Conservation (phyloP, 164 flowering plant genomes). For the Saururus chinensis region DNA sequence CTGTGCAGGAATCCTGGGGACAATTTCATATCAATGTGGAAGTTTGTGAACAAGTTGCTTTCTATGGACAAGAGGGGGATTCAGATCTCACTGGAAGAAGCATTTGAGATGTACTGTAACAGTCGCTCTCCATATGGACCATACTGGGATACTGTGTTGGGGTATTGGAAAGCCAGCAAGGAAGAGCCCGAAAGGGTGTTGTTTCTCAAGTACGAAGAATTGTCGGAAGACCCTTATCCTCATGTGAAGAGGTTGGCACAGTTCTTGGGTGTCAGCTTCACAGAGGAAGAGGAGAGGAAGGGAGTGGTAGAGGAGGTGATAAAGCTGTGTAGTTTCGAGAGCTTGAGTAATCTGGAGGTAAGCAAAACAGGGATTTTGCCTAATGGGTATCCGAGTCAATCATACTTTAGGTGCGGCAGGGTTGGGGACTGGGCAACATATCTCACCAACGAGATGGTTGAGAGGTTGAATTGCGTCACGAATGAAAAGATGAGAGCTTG, state of each 20-base stretch:
- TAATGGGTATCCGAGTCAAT: neutral
- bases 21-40: no score
- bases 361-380: neutral
- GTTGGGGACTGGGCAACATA: neutral
- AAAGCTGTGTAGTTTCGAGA: conserved; percentile 33
- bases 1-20: no score
- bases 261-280: conserved; percentile 27
- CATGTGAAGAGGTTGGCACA: conserved; percentile 20
- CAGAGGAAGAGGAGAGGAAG: conserved; percentile 12
- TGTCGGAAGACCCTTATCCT: conserved; percentile 10
- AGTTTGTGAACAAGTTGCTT: conserved; percentile 4
- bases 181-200: no score
- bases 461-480: neutral
- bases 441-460: neutral
- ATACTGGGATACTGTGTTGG: no score
- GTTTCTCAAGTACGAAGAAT: conserved; percentile 31
- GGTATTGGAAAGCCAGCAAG: no score
- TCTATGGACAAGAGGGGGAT: neutral
- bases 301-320: conserved; percentile 19
- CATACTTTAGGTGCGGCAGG: neutral
- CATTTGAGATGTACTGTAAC: conserved; percentile 22
- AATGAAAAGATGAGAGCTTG: neutral
- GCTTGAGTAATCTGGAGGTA: conserved; percentile 20
- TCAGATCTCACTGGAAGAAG: conserved; percentile 14
- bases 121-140: no score